Percentiles rank a stretch among this genome's conserved stretches.
Evolutionary conservation across 192 early-diverging fungal genomes (phyloP).

Genomic region (Ramicandelaber brevisporus): DNA sequence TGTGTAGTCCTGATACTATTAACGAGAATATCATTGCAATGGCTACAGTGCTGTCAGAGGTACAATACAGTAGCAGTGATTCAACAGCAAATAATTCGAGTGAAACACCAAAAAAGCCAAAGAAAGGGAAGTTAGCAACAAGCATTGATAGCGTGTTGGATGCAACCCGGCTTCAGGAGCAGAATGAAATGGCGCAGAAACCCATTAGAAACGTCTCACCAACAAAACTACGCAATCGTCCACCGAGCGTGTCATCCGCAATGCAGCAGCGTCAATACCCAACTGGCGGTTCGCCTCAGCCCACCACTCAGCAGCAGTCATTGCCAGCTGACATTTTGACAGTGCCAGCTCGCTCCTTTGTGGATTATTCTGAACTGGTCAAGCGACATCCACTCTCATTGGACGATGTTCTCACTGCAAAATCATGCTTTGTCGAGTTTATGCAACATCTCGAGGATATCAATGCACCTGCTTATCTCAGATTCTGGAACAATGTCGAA

Average conservation of each 20-base stretch:
- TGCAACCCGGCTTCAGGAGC: neutral
- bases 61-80: neutral
- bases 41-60: too few relatives aligned
- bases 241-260: too few relatives aligned
- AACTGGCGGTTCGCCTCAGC: neutral
- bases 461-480: neutral
- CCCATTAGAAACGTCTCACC: too few relatives aligned
- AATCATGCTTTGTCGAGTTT: slow-evolving; percentile 1
- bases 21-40: slow-evolving; percentile 1
- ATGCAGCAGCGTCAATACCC: neutral
- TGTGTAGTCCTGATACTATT: slow-evolving; percentile 1
- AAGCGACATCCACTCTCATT: neutral
- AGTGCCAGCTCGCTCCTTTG: neutral
- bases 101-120: neutral
- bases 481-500: slow-evolving; percentile 2
- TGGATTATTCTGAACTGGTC: neutral
- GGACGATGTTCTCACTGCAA: neutral
- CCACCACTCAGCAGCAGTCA: too few relatives aligned
- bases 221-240: too few relatives aligned
- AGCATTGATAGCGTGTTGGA: neutral
- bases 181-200: too few relatives aligned
- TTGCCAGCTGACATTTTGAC: neutral
- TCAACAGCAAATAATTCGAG: neutral
- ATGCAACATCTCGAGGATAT: slow-evolving; percentile 3
- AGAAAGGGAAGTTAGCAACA: neutral